A percentile compares a stretch with the other conserved stretches of the same genome.
These are phyloP conservation scores for Chaetomiaceae sp. DNA, from an alignment of 2,329 filamentous ascomycete species.

Conservation along the genomic window DNA sequence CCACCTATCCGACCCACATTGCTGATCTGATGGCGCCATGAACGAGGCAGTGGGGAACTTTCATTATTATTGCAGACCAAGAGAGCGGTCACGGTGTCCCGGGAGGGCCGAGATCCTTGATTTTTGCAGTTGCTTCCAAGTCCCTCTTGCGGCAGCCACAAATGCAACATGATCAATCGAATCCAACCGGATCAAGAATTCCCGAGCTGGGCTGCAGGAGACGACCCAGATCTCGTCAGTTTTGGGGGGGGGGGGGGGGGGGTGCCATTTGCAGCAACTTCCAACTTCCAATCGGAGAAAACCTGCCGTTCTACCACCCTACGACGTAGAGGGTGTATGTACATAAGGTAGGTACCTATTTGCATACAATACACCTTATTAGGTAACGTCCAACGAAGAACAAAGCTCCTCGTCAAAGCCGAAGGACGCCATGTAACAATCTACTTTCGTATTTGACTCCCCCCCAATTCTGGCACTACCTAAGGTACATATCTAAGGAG, in stretches of 20 bases:
- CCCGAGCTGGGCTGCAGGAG: constrained; percentile 1
- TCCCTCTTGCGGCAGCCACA: neutral
- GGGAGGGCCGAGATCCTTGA: neutral
- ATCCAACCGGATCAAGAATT: neutral
- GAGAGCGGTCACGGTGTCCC: neutral
- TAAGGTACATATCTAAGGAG: no score
- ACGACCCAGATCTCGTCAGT: neutral
- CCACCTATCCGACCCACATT: neutral
- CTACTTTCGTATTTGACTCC: no score
- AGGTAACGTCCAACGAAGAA: no score
- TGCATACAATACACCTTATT: no score
- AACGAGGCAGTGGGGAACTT: neutral
- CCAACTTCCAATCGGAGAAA: neutral
- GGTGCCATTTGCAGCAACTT: neutral
- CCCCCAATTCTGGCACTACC: no score
- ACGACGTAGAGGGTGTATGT: no score
- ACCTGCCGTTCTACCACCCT: no score
- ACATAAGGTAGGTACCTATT: no score
- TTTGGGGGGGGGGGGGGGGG: no score
- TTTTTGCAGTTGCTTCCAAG: neutral
- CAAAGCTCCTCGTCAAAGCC: no score
- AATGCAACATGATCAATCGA: constrained; percentile 2
- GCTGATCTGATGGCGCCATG: constrained; percentile 5
- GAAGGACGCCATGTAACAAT: no score
- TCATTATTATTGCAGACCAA: neutral